Base-by-base conservation (phyloP, 2,329 filamentous ascomycete species). In the Cladosporium sphaerospermum region DNA sequence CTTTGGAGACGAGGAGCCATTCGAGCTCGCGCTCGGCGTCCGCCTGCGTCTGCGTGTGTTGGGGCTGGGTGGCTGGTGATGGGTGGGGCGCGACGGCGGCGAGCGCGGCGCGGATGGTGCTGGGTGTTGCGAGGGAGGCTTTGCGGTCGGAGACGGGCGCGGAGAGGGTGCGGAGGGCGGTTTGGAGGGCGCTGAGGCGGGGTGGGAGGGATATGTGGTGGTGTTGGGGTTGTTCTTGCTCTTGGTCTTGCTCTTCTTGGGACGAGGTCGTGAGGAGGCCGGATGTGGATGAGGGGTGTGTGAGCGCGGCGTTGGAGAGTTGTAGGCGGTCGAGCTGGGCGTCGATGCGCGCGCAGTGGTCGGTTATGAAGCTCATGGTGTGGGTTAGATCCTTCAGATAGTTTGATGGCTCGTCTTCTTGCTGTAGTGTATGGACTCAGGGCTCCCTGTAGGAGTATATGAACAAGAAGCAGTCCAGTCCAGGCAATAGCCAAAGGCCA, bases 1-100 rank as follows among this genome's bases (percentile, higher is more conserved):
- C 91, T 69, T 97, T 99, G 70, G 87, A 89, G 31, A 95, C 80
- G 13, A 96, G 76, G 19, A 96, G 73, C 93, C 93, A 97, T 69
- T 95, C 86, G 46, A 96, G 78, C 63, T 96, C 88, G 47, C 80
- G 78, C 66, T 90, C 85, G 63, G 88, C 46, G 23, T 28, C 23
- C 5, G 23, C 23, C 23, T 28, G 23, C 5, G 23, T 28, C 23
- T 28, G 23, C 5, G 23, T 28, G 23, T 28, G 23, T 7, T 28
- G 23, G 23, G 23, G 4, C 7, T 28, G 23, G 5, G 23, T 1
- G 23, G 5, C 23, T 5, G 23, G 23, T 28, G 23, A 18, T 18
- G 16, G 16, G 16, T 18, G 23, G 7, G 23, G 23, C 5, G 11
- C 48, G 3, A 51, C 48, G 11, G 33, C 40, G 3, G 48, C 48